Conservation (phyloP, 345 rosid species). For the Populus tremula region DNA sequence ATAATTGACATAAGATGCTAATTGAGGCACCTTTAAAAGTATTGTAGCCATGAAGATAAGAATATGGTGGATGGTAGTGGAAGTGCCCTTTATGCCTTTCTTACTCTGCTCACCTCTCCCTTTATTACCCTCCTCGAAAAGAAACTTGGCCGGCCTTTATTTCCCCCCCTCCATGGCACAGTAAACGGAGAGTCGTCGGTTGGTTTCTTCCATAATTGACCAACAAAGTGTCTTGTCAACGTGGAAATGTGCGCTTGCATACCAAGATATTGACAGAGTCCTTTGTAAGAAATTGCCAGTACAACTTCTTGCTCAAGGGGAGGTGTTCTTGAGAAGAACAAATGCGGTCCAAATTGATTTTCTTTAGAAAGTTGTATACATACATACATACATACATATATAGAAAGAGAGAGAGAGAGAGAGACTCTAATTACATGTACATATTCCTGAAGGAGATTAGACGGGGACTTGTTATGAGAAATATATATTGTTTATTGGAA, state of each 20-base stretch:
- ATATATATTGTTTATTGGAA: no score
- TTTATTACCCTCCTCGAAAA: conserved; percentile 10
- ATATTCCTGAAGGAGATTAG: no score
- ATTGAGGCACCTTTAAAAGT: conserved; percentile 9
- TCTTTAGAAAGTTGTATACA: not conserved
- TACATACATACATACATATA: no score
- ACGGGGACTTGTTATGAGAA: no score
- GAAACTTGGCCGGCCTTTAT: not conserved
- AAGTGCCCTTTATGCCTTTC: conserved; percentile 53
- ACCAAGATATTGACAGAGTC: not conserved
- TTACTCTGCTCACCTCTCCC: conserved; percentile 25
- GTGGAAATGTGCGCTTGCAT: not conserved
- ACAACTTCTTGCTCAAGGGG: not conserved
- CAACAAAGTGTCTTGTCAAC: not conserved
- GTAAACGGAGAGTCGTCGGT: not conserved
- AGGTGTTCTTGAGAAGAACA: not conserved
- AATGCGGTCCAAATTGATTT: not conserved
- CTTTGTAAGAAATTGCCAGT: not conserved
- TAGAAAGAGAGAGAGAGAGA: no score
- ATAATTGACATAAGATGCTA: conserved; percentile 17
- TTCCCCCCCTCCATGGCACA: not conserved
- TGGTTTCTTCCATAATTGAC: not conserved
- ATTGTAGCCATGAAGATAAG: conserved; percentile 38
- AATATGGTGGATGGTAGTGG: conserved; percentile 49
- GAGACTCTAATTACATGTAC: no score